Evolutionary conservation across 2,329 filamentous ascomycete species (phyloP).

Genomic region (Penicillium sp.): DNA sequence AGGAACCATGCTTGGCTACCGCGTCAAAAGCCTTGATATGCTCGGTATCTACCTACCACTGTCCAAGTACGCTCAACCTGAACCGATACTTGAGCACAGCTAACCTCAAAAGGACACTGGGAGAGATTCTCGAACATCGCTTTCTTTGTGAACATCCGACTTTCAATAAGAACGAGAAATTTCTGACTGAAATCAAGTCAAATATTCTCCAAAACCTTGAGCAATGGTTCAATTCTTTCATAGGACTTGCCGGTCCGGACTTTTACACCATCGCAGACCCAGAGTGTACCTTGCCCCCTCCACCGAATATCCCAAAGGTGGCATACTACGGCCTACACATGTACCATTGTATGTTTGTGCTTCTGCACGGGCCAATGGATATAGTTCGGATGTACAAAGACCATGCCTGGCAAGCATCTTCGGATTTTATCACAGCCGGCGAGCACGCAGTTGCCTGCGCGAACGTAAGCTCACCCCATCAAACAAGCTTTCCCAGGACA

Average conservation of each 20-base stretch:
- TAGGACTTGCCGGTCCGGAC: not conserved
- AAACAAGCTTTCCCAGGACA: not conserved
- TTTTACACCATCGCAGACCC: not conserved
- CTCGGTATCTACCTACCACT: not conserved
- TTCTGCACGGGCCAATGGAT: not conserved
- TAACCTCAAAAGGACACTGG: not conserved
- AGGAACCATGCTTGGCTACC: not conserved
- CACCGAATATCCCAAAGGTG: not conserved
- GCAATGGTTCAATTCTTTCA: not conserved
- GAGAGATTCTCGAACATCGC: slow-evolving; percentile 1
- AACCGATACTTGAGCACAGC: not conserved
- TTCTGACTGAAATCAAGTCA: not conserved
- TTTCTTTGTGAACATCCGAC: not conserved
- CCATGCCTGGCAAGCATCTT: not conserved
- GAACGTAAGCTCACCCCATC: not conserved
- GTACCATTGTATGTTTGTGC: slow-evolving; percentile 2
- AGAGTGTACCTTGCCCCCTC: not conserved
- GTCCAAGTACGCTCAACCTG: not conserved
- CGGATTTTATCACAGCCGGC: not conserved
- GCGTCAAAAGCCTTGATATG: not conserved
- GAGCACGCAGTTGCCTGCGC: slow-evolving; percentile 1
- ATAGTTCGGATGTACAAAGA: slow-evolving; percentile 3
- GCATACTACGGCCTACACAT: slow-evolving; percentile 1
- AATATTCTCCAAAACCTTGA: not conserved
- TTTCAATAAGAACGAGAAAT: not conserved